Evolutionary conservation across 2,329 filamentous ascomycete genomes (phyloP), one percentile per base, ranked within the genome.

Genomic region (Chrysosphaeria jannelii): DNA sequence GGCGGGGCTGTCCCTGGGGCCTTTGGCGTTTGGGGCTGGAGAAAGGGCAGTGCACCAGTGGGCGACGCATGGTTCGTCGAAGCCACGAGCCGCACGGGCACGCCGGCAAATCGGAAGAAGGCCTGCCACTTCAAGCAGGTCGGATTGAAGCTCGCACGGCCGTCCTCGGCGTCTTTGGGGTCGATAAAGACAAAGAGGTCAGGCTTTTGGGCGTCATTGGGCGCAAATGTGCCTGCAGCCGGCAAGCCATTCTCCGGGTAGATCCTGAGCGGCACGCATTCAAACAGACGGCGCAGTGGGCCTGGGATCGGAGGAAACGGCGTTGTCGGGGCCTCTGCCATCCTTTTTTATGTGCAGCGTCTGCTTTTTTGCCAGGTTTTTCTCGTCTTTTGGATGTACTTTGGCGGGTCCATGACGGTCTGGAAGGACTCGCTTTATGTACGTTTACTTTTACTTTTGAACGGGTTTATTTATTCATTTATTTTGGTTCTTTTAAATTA

Each of bases 91-190:
- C 50, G 50, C 40, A 79, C 69, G 4, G 61, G 45, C 28, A 90
- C 51, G 19, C 57, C 57, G 23, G 64, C 57, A 35, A 91, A 74
- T 35, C 62, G 72, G 30, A 97, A 55, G 42, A 76, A 85, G 14
- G 78, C 76, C 71, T 93, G 85, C 78, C 78, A 93, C 50, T 81
- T 90, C 37, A 93, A 51, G 49, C 85, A 97, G 28, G 66, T 63
- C 8, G 85, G 85, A 40, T 93, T 93, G 47, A 70, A 89, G 32
- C 75, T 88, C 13, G 78, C 71, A 14, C 50, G 46, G 4, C 63
- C 64, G 19, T 39, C 38, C 26, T 43, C 41, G 16, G 64, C 69
- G 35, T 62, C 68, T n/a, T 54, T 46, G 2, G 59, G 48, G 9
- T 55, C 60, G 29, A 61, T 57, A 44, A 91, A 93, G 27, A 90